phyloP scores from a whole-genome alignment of 768 basidiomycete genomes.

The Coprinopsis marcescibilis region DNA sequence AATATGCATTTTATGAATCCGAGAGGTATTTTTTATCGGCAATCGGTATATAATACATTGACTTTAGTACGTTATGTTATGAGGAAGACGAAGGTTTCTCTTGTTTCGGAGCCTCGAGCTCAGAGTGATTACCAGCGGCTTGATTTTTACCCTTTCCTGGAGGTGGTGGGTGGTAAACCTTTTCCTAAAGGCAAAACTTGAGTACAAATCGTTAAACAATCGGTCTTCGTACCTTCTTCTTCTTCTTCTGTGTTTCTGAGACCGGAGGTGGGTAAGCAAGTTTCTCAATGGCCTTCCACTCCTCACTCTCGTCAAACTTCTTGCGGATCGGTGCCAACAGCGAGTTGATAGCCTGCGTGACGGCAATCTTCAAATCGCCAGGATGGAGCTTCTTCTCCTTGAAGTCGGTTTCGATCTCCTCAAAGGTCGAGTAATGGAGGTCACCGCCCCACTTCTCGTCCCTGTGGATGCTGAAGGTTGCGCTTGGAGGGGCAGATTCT shows the following conservation, averaged over 20 bases:
- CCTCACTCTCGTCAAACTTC: constrained; percentile 68
- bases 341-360: constrained; percentile 65
- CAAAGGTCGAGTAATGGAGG: constrained; percentile 65
- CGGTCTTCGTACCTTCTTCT: constrained; percentile 48
- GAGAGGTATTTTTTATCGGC: too few relatives aligned
- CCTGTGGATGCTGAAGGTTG: constrained; percentile 73
- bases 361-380: constrained; percentile 78
- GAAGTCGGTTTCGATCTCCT: constrained; percentile 69
- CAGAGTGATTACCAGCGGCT: too few relatives aligned
- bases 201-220: neutral
- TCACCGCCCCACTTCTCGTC: constrained; percentile 80
- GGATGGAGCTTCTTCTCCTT: constrained; percentile 77
- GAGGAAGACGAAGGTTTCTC: too few relatives aligned
- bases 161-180: constrained; percentile 80
- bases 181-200: constrained; percentile 43
- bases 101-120: constrained; percentile 2
- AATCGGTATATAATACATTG: too few relatives aligned
- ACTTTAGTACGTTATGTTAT: too few relatives aligned
- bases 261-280: constrained; percentile 82
- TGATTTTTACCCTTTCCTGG: constrained; percentile 73
- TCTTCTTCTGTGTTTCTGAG: constrained; percentile 54
- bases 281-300: constrained; percentile 73
- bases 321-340: constrained; percentile 79
- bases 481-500: constrained; percentile 70
- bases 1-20: neutral